A percentile compares a stretch with the other conserved stretches of the same genome.
phyloP scores from a whole-genome alignment of 176 grass and related monocot genomes.

The Tillandsia leiboldiana region DNA sequence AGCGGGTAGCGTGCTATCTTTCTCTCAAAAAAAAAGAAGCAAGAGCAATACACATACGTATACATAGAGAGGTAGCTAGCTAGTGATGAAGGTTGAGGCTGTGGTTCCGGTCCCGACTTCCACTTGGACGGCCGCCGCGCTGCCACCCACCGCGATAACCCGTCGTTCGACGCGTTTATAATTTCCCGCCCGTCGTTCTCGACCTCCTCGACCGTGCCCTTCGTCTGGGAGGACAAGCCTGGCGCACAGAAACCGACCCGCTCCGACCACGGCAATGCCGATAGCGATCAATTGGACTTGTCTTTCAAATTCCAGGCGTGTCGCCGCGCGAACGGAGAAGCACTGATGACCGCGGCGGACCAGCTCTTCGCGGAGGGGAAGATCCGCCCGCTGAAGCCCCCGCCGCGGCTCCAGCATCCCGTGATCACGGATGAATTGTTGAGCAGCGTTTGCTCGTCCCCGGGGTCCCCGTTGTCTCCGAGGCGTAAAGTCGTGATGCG shows the following conservation, averaged over 20 bases:
- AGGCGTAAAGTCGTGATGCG: background rate
- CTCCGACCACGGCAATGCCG: background rate
- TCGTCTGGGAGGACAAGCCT: slow-evolving; percentile 17
- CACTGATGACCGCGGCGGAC: slow-evolving; percentile 9
- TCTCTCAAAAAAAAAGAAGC: no score
- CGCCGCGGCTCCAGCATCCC: slow-evolving; percentile 6
- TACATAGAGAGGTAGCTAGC: background rate
- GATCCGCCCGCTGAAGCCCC: slow-evolving; percentile 22
- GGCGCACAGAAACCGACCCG: background rate
- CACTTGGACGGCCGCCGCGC: slow-evolving; percentile 7
- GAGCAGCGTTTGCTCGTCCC: slow-evolving; percentile 11
- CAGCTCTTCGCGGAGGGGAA: slow-evolving; percentile 19
- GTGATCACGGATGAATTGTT: background rate
- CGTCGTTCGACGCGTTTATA: slow-evolving; percentile 5
- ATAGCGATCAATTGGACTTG: background rate
- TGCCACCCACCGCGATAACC: background rate
- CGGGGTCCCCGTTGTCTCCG: background rate
- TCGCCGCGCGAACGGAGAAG: slow-evolving; percentile 2
- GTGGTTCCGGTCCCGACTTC: slow-evolving; percentile 5
- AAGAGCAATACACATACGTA: no score
- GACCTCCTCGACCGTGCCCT: slow-evolving; percentile 4
- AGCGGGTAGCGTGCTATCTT: no score
- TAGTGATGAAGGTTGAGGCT: slow-evolving; percentile 11
- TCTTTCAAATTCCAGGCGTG: slow-evolving; percentile 8
- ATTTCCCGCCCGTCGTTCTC: background rate